These are phyloP conservation scores for Gonapodya prolifera DNA, from an alignment of 192 early-diverging fungal species.

Conservation along the genomic window DNA sequence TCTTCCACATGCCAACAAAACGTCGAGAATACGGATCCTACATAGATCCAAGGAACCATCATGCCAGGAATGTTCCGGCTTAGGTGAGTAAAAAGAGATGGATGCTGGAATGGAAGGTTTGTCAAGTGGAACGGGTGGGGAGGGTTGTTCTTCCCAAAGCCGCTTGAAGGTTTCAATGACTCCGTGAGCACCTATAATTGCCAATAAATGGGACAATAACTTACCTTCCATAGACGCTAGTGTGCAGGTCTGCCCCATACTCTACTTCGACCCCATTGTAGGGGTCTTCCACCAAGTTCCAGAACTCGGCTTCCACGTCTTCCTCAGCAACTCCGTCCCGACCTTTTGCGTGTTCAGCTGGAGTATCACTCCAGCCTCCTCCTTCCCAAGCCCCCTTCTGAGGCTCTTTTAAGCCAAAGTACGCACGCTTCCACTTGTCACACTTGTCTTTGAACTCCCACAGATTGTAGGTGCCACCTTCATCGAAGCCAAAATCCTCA, in stretches of 20 bases:
- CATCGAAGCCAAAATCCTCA: constrained; percentile 88
- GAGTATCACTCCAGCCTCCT: neutral
- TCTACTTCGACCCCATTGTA: constrained; percentile 85
- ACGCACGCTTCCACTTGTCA: constrained; percentile 67
- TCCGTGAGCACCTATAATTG: constrained; percentile 8
- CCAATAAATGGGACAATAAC: neutral
- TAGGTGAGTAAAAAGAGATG: constrained; percentile 79
- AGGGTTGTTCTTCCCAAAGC: constrained; percentile 61
- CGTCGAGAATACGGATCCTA: constrained; percentile 88
- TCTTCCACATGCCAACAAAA: constrained; percentile 99
- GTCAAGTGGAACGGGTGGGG: constrained; percentile 77
- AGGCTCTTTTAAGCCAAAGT: constrained; percentile 41
- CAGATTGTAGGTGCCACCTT: constrained; percentile 67
- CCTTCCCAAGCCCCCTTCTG: constrained; percentile 13
- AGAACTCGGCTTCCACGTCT: constrained; percentile 82
- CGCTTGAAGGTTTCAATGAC: constrained; percentile 32
- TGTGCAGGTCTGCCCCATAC: constrained; percentile 92
- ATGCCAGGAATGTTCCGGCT: constrained; percentile 90
- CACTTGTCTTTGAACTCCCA: constrained; percentile 64
- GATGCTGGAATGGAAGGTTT: constrained; percentile 64
- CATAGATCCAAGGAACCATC: constrained; percentile 96
- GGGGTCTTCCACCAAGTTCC: constrained; percentile 74
- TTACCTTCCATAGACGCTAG: constrained; percentile 79
- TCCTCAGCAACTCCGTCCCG: constrained; percentile 47
- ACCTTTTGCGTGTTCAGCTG: neutral